Evolutionary conservation across 2,329 filamentous ascomycete genomes (phyloP), one percentile per base, ranked within the genome.

Genomic region (Exserohilum turcica): DNA sequence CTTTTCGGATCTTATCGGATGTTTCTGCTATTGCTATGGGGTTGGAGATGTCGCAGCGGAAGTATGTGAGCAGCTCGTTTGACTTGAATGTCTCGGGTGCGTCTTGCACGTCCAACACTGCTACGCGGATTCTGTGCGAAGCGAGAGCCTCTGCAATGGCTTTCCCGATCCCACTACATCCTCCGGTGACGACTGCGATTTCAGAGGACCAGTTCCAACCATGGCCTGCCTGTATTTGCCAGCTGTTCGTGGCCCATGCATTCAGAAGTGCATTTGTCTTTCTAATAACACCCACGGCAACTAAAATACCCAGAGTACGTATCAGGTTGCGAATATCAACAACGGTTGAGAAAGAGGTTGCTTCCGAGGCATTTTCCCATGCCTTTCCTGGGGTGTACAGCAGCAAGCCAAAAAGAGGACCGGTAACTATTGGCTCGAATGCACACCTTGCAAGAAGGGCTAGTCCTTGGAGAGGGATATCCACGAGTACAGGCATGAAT

Each of bases 31-130:
- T 55, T 0, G 45, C 43, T 6, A 19, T 19, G 13, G 55, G 27
- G n/a, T 36, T 57, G 8, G 57, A 56, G 16, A 66, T 40, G 43
- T 66, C 60, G 51, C 56, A 56, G n/a, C 52, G 48, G 37, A 63
- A 63, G 49, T 52, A 63, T 47, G 50, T 35, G 43, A 43, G 16
- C 45, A 57, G 54, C 19, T 29, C 8, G 32, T 61, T 59, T 19
- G 35, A 48, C 28, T 43, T 37, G 35, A 57, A 45, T 8, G 37
- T 16, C 28, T 45, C 24, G 21, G 50, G 50, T 31, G 45, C 38
- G 33, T 49, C 50, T 39, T 53, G 45, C 4, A 61, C 39, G 47
- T 63, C 60, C 24, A 64, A 38, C 21, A 64, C 54, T 43, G 50
- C 54, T 15, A 63, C 54, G 32, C 44, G 48, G 16, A 62, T 44